These are phyloP conservation scores for Talaromyces trachyspermus DNA, from an alignment of 495 filamentous ascomycete genomes.

Conservation along the genomic window DNA sequence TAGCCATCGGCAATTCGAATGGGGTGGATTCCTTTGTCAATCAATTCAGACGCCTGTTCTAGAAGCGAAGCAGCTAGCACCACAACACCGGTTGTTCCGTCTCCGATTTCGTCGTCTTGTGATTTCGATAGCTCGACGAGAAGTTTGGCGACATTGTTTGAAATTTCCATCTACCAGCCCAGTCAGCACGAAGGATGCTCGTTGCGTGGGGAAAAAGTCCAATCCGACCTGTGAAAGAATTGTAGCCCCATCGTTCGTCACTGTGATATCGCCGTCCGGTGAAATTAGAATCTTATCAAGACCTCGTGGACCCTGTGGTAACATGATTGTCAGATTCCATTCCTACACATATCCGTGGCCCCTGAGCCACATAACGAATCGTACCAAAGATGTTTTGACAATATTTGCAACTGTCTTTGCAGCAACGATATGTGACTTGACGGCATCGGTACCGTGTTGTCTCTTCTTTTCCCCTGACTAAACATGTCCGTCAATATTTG, in stretches of 20 bases:
- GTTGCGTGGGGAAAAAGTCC: neutral
- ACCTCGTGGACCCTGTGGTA: conserved; percentile 89
- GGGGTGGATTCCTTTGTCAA: conserved; percentile 99
- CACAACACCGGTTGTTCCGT: conserved; percentile 96
- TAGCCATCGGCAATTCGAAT: conserved; percentile 98
- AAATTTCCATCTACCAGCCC: conserved; percentile 80
- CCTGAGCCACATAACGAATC: conserved; percentile 5
- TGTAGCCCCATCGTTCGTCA: conserved; percentile 98
- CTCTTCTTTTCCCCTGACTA: conserved; percentile 98
- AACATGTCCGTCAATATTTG: conserved; percentile 2
- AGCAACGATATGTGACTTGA: conserved; percentile 96
- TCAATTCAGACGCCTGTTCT: conserved; percentile 95
- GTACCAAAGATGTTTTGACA: conserved; percentile 85
- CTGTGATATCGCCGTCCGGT: conserved; percentile 96
- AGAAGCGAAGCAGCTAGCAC: conserved; percentile 91
- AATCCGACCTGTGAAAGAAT: conserved; percentile 72
- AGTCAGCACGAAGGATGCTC: conserved; percentile 14
- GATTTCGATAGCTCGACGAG: conserved; percentile 98
- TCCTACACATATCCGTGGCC: neutral
- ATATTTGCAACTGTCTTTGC: conserved; percentile 94
- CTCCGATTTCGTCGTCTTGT: conserved; percentile 97
- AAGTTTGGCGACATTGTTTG: conserved; percentile 95
- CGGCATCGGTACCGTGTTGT: conserved; percentile 89
- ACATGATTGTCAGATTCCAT: conserved; percentile 18
- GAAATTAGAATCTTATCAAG: conserved; percentile 99